phyloP scores from a whole-genome alignment of 768 basidiomycete genomes.

The Amanita brunnescens region DNA sequence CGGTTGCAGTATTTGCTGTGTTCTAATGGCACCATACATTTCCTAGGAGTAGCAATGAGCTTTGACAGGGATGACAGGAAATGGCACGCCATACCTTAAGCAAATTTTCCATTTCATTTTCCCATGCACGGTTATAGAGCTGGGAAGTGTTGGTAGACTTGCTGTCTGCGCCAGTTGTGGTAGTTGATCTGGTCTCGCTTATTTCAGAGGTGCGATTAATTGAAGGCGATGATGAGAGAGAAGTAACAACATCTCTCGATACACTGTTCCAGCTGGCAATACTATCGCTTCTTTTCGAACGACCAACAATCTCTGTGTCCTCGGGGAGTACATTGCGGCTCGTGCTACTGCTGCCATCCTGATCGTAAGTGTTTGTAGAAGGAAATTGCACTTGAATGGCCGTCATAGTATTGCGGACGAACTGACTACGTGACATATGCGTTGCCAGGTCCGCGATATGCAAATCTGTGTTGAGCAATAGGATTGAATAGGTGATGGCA shows the following conservation, averaged over 20 bases:
- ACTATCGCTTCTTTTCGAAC: slow-evolving; percentile 73
- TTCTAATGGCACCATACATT: slow-evolving; percentile 90
- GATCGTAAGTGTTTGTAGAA: slow-evolving; percentile 59
- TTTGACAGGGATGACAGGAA: background rate
- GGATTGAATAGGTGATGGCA: slow-evolving; percentile 84
- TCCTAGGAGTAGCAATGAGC: slow-evolving; percentile 43
- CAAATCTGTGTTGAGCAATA: slow-evolving; percentile 94
- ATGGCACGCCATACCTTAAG: slow-evolving; percentile 53
- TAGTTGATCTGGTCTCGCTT: slow-evolving; percentile 8
- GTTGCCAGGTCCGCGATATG: slow-evolving; percentile 86
- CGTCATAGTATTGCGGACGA: slow-evolving; percentile 84
- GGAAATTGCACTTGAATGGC: slow-evolving; percentile 77
- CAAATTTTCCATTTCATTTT: slow-evolving; percentile 74
- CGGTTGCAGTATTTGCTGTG: slow-evolving; percentile 85
- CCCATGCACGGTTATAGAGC: slow-evolving; percentile 66
- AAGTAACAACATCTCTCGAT: slow-evolving; percentile 46
- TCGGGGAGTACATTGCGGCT: slow-evolving; percentile 31
- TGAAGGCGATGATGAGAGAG: slow-evolving; percentile 29
- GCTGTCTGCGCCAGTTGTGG: slow-evolving; percentile 18
- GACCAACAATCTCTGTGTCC: background rate
- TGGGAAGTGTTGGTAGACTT: slow-evolving; percentile 20
- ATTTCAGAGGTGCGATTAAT: slow-evolving; percentile 4
- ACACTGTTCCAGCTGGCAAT: slow-evolving; percentile 81
- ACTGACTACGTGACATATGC: slow-evolving; percentile 89
- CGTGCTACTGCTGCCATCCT: slow-evolving; percentile 41